A percentile compares a stretch with the other conserved stretches of the same genome.
These are phyloP conservation scores for Colletotrichum limetticola DNA, from an alignment of 2,329 filamentous ascomycete genomes.

Conservation along the genomic window DNA sequence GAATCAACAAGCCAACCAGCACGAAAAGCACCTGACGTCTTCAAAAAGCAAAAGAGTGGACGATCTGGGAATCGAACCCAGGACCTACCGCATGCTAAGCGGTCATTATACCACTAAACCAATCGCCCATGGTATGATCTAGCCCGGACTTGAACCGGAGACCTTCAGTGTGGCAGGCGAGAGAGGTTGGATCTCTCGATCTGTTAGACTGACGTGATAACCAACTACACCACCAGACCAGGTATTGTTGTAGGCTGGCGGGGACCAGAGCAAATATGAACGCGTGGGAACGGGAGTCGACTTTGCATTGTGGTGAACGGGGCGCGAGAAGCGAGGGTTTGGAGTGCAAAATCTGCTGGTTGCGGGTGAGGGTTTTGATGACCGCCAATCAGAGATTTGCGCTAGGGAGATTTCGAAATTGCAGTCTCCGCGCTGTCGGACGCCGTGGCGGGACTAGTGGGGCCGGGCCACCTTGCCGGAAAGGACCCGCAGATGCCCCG, in stretches of 20 bases:
- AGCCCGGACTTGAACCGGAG: slow-evolving; percentile 35
- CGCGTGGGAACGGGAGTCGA: rapidly evolving
- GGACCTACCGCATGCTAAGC: slow-evolving; percentile 34
- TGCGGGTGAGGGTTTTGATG: neutral
- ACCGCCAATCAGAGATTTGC: neutral
- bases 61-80: slow-evolving; percentile 34
- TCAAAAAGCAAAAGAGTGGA: slow-evolving; percentile 6
- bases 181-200: neutral
- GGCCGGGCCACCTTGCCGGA: no score
- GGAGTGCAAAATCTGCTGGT: neutral
- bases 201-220: neutral
- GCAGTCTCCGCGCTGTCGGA: neutral
- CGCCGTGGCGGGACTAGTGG: neutral
- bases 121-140: slow-evolving; percentile 29
- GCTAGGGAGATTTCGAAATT: neutral
- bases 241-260: rapidly evolving
- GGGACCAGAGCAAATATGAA: rapidly evolving
- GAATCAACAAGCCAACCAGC: no score
- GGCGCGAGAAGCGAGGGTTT: neutral
- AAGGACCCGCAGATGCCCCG: neutral
- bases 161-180: slow-evolving; percentile 25
- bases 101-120: slow-evolving; percentile 34
- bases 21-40: no score
- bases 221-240: neutral
- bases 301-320: neutral